Conservation (phyloP, 164 flowering plant species). For the Kingdonia uniflora region DNA sequence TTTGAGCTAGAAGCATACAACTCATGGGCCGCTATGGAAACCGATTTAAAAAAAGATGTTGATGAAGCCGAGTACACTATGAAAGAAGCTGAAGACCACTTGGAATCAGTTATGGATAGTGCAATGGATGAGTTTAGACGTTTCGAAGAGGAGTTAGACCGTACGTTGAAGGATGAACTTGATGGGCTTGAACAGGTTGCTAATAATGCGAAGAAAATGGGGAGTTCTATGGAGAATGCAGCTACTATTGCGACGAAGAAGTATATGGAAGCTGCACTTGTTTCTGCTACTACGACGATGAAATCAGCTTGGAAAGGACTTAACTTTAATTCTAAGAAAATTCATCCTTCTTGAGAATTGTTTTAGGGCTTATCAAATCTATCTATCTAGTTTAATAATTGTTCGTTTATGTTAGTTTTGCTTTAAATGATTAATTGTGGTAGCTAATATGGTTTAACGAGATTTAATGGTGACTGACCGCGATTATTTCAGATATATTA, state of each 20-base stretch:
- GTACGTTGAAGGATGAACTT: constrained; percentile 25
- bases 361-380: no score
- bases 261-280: constrained; percentile 61
- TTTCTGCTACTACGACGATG: constrained; percentile 61
- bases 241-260: constrained; percentile 47
- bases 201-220: constrained; percentile 38
- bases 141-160: constrained; percentile 53
- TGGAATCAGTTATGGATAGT: constrained; percentile 54
- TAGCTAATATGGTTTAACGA: no score
- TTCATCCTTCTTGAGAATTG: constrained; percentile 51
- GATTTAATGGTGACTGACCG: no score
- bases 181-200: constrained; percentile 29
- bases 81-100: constrained; percentile 51
- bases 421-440: no score
- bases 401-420: no score
- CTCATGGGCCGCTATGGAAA: constrained; percentile 65
- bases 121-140: constrained; percentile 62
- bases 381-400: no score
- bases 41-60: constrained; percentile 28
- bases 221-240: constrained; percentile 42
- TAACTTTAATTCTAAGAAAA: constrained; percentile 32
- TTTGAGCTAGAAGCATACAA: constrained; percentile 74
- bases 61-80: constrained; percentile 40
- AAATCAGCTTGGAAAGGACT: constrained; percentile 53
- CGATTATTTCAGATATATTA: no score